Evolutionary conservation across 176 grass and related monocot species (phyloP).

Genomic region (Hordeum marinum): DNA sequence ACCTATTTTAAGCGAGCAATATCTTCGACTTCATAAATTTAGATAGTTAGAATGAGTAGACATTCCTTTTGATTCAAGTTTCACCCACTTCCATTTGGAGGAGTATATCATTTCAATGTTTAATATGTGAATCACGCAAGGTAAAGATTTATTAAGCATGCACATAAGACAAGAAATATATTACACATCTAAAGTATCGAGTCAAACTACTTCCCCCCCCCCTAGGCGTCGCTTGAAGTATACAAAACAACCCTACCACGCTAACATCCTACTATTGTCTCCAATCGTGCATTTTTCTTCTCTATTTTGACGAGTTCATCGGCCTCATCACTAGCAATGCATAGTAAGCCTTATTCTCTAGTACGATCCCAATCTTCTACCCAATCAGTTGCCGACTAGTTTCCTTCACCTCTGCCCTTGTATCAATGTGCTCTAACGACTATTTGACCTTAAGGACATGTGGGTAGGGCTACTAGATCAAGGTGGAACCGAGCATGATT

Average conservation of each 20-base stretch:
- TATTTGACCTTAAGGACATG: not conserved
- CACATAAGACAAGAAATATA: not conserved
- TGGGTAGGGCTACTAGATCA: not conserved
- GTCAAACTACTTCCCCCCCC: not conserved
- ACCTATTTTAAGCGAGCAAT: not conserved
- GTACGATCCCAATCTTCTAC: not conserved
- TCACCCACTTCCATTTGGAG: not conserved
- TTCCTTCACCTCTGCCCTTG: not conserved
- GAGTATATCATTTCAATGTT: not conserved
- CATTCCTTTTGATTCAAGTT: not conserved
- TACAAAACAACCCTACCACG: too few relatives aligned
- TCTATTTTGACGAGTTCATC: not conserved
- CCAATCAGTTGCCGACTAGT: rapidly evolving
- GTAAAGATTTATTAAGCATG: not conserved
- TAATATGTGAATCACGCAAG: not conserved
- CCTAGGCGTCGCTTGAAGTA: not conserved
- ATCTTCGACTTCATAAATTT: not conserved
- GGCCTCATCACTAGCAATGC: not conserved
- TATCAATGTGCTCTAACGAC: not conserved
- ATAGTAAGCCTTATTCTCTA: rapidly evolving
- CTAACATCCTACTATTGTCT: not conserved
- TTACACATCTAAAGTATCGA: not conserved
- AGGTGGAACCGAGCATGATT: not conserved
- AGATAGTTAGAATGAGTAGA: not conserved
- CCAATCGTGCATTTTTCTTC: not conserved